Evolutionary conservation across 805 yeast genomes (phyloP).

Genomic region (Wickerhamomyces hampshirensis): DNA sequence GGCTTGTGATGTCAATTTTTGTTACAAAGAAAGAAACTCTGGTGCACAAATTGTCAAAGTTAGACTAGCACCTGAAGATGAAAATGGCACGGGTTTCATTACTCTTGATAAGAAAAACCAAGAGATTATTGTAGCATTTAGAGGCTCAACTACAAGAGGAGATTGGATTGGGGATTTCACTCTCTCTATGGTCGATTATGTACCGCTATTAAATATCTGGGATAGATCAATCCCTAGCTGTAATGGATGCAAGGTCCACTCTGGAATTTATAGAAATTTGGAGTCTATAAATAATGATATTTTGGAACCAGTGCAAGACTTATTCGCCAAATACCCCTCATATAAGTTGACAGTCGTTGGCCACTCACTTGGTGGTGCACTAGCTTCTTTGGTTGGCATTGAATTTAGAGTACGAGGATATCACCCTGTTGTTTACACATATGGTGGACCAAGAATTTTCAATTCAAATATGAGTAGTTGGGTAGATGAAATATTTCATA

Average conservation of each 20-base stretch:
- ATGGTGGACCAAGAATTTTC: conserved; percentile 66
- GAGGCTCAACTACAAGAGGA: conserved; percentile 60
- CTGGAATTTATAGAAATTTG: conserved; percentile 54
- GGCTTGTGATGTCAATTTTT: conserved; percentile 19
- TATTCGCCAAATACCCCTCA: conserved; percentile 37
- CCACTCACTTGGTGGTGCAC: conserved; percentile 75
- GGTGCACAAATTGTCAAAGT: conserved; percentile 13
- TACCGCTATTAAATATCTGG: conserved; percentile 4
- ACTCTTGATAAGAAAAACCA: conserved; percentile 42
- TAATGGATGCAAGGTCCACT: conserved; percentile 52
- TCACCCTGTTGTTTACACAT: conserved; percentile 50
- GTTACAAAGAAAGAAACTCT: conserved; percentile 7
- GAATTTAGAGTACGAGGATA: conserved; percentile 55
- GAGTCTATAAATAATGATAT: conserved; percentile 33
- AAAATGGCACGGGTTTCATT: conserved; percentile 51
- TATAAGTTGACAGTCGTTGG: conserved; percentile 56
- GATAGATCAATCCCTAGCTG: conserved; percentile 30
- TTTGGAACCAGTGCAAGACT: conserved; percentile 26
- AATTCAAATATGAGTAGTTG: conserved; percentile 45
- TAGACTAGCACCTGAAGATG: conserved; percentile 12
- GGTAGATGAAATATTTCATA: conserved; percentile 47
- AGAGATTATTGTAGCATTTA: conserved; percentile 49
- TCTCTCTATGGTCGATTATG: conserved; percentile 23
- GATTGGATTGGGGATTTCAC: conserved; percentile 68
- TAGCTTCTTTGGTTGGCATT: conserved; percentile 58